Evolutionary conservation across 768 basidiomycete species (phyloP), one percentile per base, ranked within the genome.

Genomic region (Antrodiella citrinella): DNA sequence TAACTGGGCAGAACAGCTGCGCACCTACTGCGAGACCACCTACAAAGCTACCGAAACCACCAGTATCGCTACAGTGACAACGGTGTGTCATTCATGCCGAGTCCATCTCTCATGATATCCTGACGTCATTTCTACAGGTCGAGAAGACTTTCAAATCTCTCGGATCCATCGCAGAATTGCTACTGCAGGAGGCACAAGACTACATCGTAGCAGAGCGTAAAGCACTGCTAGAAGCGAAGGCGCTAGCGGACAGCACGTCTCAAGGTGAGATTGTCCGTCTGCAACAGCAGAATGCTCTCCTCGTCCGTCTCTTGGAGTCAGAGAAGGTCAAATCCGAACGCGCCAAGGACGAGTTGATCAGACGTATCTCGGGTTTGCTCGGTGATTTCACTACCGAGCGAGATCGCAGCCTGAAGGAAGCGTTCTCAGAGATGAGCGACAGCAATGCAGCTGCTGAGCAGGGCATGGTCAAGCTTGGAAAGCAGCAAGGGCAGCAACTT

Each of bases 281-380:
- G 19, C 76, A 76, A 55, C 70, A 76, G 48, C 90, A 94, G 63
- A 95, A 94, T 60, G 70, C 72, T 23, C 66, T 74, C 7, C 72
- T 96, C 39, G 65, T 67, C 4, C 71, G 72, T 40, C 67, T 89
- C 56, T 69, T 94, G 11, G 77, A 80, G 53, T 65, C 75, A 13
- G 90, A 95, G 63, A 80, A 78, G 61, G 61, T 63, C 12, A 84
- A 80, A 52, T 76, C 84, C 0, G 80, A 84, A 21, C 77, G 74
- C 45, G 78, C 86, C 1, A 85, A 81, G 51, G 80, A 82, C 39
- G 84, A 87, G 38, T 64, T 95, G 11, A 65, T 93, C n/a, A 76
- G 84, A 39, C 83, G 82, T 35, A 74, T 95, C 45, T 85, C 87
- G 0, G 71, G 72, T 3, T 71, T 93, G 55, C 68, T 96, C 2